phyloP scores from a whole-genome alignment of 2,329 filamentous ascomycete species.

The Talaromyces sp. region DNA sequence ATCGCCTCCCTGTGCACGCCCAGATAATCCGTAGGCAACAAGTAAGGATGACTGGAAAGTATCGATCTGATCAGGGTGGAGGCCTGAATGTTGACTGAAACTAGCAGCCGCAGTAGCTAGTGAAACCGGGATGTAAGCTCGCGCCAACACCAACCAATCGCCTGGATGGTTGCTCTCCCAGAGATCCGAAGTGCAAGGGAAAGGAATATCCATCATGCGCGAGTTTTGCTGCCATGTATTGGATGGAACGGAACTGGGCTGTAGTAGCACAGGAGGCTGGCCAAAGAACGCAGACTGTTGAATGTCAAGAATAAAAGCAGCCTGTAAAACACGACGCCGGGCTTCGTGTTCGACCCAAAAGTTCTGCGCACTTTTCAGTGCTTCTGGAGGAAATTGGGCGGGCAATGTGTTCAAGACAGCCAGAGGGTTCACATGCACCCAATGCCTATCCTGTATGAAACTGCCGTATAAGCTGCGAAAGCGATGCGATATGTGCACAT shows the following conservation, averaged over 20 bases:
- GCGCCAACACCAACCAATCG: conserved; percentile 22
- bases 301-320: conserved; percentile 28
- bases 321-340: conserved; percentile 28
- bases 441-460: conserved; percentile 24
- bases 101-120: conserved; percentile 14
- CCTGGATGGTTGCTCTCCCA: conserved; percentile 26
- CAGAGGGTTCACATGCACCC: conserved; percentile 23
- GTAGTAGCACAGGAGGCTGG: conserved; percentile 25
- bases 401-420: conserved; percentile 24
- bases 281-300: conserved; percentile 28
- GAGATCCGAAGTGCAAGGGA: conserved; percentile 26
- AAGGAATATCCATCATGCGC: conserved; percentile 20
- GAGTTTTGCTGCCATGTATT: conserved; percentile 11
- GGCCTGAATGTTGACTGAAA: conserved; percentile 7
- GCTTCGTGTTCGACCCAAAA: conserved; percentile 33
- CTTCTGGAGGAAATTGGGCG: conserved; percentile 16
- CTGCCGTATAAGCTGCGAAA: conserved; percentile 30
- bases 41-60: conserved; percentile 20
- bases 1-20: conserved; percentile 7
- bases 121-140: conserved; percentile 11
- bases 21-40: conserved; percentile 16
- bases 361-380: conserved; percentile 23
- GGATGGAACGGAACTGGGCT: conserved; percentile 12
- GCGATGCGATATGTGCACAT: conserved; percentile 28
- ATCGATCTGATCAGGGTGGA: conserved; percentile 13